Conservation (phyloP, 805 yeast species). For the Kluyveromyces siamensis region DNA sequence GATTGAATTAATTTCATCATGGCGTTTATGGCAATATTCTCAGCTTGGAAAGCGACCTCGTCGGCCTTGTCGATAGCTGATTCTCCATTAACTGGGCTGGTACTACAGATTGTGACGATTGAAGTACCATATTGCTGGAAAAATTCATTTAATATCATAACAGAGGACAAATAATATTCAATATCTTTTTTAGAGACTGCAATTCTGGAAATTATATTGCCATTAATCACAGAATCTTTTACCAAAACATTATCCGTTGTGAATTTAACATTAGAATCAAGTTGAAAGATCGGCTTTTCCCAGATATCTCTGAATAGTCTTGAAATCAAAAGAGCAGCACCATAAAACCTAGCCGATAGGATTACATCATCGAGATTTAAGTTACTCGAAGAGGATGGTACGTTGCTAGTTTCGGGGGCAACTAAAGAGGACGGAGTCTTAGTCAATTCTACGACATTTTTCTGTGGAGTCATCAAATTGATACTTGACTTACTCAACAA, state of each 20-base stretch:
- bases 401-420: constrained; percentile 9
- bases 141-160: constrained; percentile 59
- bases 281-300: constrained; percentile 57
- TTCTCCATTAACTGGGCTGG: constrained; percentile 39
- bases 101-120: constrained; percentile 19
- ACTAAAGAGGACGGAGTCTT: constrained; percentile 4
- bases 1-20: constrained; percentile 64
- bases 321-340: constrained; percentile 68
- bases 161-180: constrained; percentile 63
- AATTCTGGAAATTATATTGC: constrained; percentile 17
- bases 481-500: constrained; percentile 17
- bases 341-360: constrained; percentile 86
- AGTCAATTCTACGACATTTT: constrained; percentile 4
- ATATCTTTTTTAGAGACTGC: constrained; percentile 35
- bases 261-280: constrained; percentile 18
- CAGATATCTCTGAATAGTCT: constrained; percentile 74
- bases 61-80: constrained; percentile 31
- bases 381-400: constrained; percentile 12
- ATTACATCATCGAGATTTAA: constrained; percentile 62
- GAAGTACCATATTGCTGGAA: constrained; percentile 54
- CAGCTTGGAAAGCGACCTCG: constrained; percentile 78
- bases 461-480: constrained; percentile 14
- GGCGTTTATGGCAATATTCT: constrained; percentile 78
- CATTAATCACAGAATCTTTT: constrained; percentile 18
- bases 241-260: constrained; percentile 8